Base-by-base conservation (phyloP, 164 flowering plant species). In the Annona squamosa region DNA sequence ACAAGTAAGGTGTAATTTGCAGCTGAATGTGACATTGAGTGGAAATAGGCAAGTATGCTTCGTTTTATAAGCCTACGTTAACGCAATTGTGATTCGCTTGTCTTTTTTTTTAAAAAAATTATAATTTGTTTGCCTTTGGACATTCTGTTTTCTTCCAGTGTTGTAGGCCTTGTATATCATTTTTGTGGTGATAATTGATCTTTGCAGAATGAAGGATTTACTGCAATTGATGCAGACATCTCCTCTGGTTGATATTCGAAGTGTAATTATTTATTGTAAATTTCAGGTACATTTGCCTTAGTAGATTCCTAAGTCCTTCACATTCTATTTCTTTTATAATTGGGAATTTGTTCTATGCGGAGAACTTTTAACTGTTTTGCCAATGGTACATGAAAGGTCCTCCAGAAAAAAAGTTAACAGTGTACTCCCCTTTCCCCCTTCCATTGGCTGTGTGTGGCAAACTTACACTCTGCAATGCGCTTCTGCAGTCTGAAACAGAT, bases 231-330 rank as follows among this genome's bases (percentile, higher is more conserved):
- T 93, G 70, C 90, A 84, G 76, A 88, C 97, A 65, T 77, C 95
- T 67, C 91, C 93, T 7, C 83, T 85, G 47, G 7, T 19, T 16
- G 91, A 92, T 69, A 79, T 84, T 69, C 79, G 77, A 78, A 91
- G 97, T 80, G 89, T 91, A 81, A 92, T 96, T 73, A 77, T 96
- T 61, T 92, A 96, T 84, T 93, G 97, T 86, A 96, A 93, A 81
- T 96, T 93, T 85, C 97, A 93, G 97, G 97, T 96, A 69, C 64
- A 76, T 52, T 10, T 70, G 16, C 5, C 19, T 72, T 37, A 4
- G 0, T 41, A 5, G 12, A 16, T 5, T 41, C 12, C 17, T 65
- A 7, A 26, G 13, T 12, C 47, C 41, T 44, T 65, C 67, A 7
- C 67, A 26, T n/a, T 41, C 68, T 41, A 45, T 41, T 46, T 41